These are phyloP conservation scores for Mytilinidion resinicola DNA, from an alignment of 495 filamentous ascomycete genomes.

Conservation along the genomic window DNA sequence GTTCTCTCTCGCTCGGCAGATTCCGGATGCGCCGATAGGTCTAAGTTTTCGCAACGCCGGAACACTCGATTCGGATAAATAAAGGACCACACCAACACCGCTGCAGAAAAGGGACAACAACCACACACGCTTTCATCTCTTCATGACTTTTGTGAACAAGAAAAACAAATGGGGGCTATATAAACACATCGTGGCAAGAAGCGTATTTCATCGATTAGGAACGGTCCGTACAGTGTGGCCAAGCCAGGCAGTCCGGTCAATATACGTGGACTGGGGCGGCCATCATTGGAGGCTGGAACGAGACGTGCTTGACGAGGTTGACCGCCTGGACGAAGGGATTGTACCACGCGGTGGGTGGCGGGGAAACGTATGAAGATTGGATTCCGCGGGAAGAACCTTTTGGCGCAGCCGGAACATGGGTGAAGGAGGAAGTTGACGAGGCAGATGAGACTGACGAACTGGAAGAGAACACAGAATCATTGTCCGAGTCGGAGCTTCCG, in stretches of 20 bases:
- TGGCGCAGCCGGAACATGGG: constrained; percentile 12
- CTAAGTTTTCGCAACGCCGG: constrained; percentile 25
- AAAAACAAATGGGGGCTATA: constrained; percentile 11
- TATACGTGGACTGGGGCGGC: constrained; percentile 27
- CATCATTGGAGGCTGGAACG: constrained; percentile 27
- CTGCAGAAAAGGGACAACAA: neutral
- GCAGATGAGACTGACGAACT: constrained; percentile 28
- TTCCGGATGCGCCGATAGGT: neutral
- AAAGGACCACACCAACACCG: constrained; percentile 17
- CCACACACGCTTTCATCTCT: constrained; percentile 17
- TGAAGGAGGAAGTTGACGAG: constrained; percentile 28
- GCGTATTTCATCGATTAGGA: constrained; percentile 9
- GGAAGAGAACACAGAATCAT: constrained; percentile 29
- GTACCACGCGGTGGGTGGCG: constrained; percentile 23
- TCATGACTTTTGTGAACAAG: constrained; percentile 25
- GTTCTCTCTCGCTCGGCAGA: too few relatives aligned
- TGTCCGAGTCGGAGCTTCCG: constrained; percentile 29
- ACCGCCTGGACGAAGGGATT: constrained; percentile 26
- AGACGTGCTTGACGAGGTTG: constrained; percentile 27
- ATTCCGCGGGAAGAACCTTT: constrained; percentile 6
- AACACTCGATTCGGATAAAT: neutral
- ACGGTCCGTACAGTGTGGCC: constrained; percentile 2
- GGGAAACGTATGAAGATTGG: constrained; percentile 27
- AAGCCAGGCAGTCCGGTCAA: constrained; percentile 7
- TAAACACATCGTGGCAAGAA: constrained; percentile 19